These are phyloP conservation scores for Zoysia pacifica DNA, from an alignment of 176 grass and related monocot species.

Conservation along the genomic window DNA sequence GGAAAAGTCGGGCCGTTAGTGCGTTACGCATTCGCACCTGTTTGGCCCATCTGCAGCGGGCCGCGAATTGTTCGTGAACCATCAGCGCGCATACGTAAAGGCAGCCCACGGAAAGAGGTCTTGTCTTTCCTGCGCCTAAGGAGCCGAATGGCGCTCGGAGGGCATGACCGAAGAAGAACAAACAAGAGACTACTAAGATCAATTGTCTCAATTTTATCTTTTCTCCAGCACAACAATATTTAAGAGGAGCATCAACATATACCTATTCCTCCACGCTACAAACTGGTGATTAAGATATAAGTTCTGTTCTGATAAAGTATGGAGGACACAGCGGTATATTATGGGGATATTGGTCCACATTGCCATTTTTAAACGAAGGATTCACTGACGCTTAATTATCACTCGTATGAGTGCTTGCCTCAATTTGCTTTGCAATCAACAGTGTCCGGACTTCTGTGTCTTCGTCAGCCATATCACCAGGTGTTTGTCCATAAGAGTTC, in stretches of 20 bases:
- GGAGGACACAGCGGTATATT: conserved; percentile 13
- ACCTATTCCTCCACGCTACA: neutral
- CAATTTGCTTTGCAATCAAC: conserved; percentile 55
- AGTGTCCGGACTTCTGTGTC: conserved; percentile 66
- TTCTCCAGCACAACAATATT: neutral
- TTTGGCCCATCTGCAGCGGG: too few relatives aligned
- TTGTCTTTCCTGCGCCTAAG: too few relatives aligned
- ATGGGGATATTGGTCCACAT: neutral
- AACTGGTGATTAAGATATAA: neutral
- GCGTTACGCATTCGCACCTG: too few relatives aligned
- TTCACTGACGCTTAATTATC: conserved; percentile 20
- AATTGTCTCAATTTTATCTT: too few relatives aligned
- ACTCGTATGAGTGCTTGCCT: conserved; percentile 41
- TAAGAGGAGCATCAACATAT: neutral
- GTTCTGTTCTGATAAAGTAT: neutral
- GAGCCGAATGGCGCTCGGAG: too few relatives aligned
- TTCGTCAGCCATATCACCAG: conserved; percentile 78
- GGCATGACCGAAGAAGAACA: too few relatives aligned
- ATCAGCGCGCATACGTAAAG: too few relatives aligned
- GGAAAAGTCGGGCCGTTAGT: too few relatives aligned
- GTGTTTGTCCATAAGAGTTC: conserved; percentile 75
- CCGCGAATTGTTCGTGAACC: too few relatives aligned
- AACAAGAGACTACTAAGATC: too few relatives aligned
- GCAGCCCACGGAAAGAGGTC: too few relatives aligned
- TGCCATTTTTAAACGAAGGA: conserved; percentile 12